Percentiles rank a stretch among this genome's conserved stretches.
These are phyloP conservation scores for Colletotrichum somersetense DNA, from an alignment of 2,329 filamentous ascomycete genomes.

Conservation along the genomic window DNA sequence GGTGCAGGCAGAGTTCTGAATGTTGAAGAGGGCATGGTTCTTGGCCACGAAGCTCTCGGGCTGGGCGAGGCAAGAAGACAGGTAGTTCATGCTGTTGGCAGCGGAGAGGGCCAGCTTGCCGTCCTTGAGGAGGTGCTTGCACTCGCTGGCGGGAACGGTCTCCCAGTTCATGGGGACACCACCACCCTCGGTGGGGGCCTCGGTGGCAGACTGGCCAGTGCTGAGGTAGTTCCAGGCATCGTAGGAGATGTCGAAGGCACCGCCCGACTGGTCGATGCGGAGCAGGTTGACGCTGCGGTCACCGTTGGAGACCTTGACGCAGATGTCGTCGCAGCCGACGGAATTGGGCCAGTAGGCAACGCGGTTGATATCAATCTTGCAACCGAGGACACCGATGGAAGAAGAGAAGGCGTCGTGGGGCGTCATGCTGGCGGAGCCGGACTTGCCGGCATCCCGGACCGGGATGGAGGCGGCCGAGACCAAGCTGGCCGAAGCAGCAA, in stretches of 20 bases:
- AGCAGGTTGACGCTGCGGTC: slow-evolving; percentile 68
- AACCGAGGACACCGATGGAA: slow-evolving; percentile 69
- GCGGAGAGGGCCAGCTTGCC: slow-evolving; percentile 67
- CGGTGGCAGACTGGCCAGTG: slow-evolving; percentile 62
- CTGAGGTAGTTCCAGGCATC: slow-evolving; percentile 72
- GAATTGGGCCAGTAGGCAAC: slow-evolving; percentile 70
- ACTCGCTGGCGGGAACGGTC: slow-evolving; percentile 61
- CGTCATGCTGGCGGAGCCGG: slow-evolving; percentile 56
- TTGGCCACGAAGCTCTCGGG: slow-evolving; percentile 63
- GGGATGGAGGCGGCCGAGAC: slow-evolving; percentile 47
- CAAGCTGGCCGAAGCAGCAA: slow-evolving; percentile 47
- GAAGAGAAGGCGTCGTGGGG: slow-evolving; percentile 70
- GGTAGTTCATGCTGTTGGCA: slow-evolving; percentile 68
- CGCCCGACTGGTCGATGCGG: slow-evolving; percentile 67
- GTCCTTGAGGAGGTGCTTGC: slow-evolving; percentile 62
- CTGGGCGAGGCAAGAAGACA: slow-evolving; percentile 60
- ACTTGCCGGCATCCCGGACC: slow-evolving; percentile 42
- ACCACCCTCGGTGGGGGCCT: slow-evolving; percentile 62
- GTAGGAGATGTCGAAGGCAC: slow-evolving; percentile 71
- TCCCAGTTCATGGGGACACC: slow-evolving; percentile 65
- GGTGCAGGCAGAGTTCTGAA: slow-evolving; percentile 63
- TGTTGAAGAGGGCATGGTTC: slow-evolving; percentile 67
- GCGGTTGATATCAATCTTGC: slow-evolving; percentile 71
- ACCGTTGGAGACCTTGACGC: slow-evolving; percentile 64
- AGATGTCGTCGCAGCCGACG: slow-evolving; percentile 68